Evolutionary conservation across 1,284 basidiomycete genomes (phyloP).

Genomic region (Sanghuangporus weigelae): DNA sequence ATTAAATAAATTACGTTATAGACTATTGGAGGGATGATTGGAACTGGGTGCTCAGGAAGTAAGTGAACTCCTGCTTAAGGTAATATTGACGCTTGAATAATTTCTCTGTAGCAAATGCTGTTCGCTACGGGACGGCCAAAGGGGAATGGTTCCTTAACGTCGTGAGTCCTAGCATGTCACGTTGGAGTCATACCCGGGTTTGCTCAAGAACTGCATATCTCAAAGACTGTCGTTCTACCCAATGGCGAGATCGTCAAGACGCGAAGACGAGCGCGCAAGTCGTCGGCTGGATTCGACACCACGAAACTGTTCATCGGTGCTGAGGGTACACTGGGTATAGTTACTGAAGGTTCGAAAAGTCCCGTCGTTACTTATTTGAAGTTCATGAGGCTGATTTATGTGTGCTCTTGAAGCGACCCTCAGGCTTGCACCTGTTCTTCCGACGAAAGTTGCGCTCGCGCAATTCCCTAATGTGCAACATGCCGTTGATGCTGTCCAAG

Average conservation of each 20-base stretch:
- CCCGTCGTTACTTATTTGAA: neutral
- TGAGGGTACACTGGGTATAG: slow-evolving; percentile 55
- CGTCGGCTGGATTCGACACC: slow-evolving; percentile 51
- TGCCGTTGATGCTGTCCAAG: slow-evolving; percentile 36
- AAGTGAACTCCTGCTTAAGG: slow-evolving; percentile 22
- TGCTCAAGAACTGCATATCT: neutral
- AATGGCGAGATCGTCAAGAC: slow-evolving; percentile 60
- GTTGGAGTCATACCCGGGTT: neutral
- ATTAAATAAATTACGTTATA: slow-evolving; percentile 20
- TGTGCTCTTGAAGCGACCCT: slow-evolving; percentile 34
- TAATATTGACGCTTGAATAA: neutral
- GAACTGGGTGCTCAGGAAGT: slow-evolving; percentile 53
- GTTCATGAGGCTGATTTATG: neutral
- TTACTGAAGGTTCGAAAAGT: slow-evolving; percentile 39
- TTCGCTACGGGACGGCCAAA: slow-evolving; percentile 52
- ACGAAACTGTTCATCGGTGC: slow-evolving; percentile 56
- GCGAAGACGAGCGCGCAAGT: slow-evolving; percentile 46
- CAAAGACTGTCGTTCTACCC: slow-evolving; percentile 46
- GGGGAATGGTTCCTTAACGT: slow-evolving; percentile 43
- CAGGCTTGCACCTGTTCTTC: slow-evolving; percentile 43
- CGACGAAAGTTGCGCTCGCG: slow-evolving; percentile 28
- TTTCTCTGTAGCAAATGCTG: slow-evolving; percentile 36
- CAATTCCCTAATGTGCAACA: slow-evolving; percentile 23
- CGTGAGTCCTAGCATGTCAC: slow-evolving; percentile 23
- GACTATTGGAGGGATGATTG: slow-evolving; percentile 55